Conservation (phyloP, 2,329 filamentous ascomycete genomes). For the Phoma sp. region DNA sequence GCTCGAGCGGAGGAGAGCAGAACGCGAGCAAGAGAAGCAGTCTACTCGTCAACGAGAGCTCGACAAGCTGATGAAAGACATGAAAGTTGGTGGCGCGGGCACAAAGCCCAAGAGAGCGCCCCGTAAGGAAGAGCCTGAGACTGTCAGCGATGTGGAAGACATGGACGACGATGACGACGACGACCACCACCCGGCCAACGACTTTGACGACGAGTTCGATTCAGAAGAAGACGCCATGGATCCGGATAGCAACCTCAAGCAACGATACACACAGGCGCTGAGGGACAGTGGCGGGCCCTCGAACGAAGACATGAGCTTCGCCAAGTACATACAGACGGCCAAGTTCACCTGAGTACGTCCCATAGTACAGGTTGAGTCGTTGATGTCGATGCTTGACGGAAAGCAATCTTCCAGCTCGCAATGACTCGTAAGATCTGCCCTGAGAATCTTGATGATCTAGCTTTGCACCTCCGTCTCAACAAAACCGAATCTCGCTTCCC, state of each 20-base stretch:
- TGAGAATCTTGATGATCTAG: not conserved
- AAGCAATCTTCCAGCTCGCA: not conserved
- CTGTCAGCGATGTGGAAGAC: constrained; percentile 59
- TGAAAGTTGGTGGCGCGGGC: constrained; percentile 63
- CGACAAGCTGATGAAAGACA: constrained; percentile 92
- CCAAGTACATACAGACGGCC: constrained; percentile 54
- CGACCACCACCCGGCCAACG: constrained; percentile 40
- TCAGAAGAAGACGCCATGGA: constrained; percentile 66
- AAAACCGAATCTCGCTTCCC: constrained; percentile 19
- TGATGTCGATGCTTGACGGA: not conserved
- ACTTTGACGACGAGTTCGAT: constrained; percentile 56
- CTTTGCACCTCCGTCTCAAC: constrained; percentile 2
- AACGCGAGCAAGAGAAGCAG: constrained; percentile 78
- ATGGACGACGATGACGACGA: constrained; percentile 56
- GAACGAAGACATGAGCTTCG: constrained; percentile 59
- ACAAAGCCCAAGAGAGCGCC: constrained; percentile 45
- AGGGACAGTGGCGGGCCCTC: constrained; percentile 54
- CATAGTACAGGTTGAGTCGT: not conserved
- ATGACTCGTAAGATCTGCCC: not conserved
- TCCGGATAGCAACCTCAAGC: constrained; percentile 68
- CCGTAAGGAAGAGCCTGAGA: constrained; percentile 55
- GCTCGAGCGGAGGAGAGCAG: constrained; percentile 76
- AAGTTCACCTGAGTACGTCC: constrained; percentile 40
- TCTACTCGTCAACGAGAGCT: constrained; percentile 79
- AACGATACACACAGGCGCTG: constrained; percentile 79